These are phyloP conservation scores for Achlya hypogyna DNA, from an alignment of 352 stramenopile species.

Conservation along the genomic window DNA sequence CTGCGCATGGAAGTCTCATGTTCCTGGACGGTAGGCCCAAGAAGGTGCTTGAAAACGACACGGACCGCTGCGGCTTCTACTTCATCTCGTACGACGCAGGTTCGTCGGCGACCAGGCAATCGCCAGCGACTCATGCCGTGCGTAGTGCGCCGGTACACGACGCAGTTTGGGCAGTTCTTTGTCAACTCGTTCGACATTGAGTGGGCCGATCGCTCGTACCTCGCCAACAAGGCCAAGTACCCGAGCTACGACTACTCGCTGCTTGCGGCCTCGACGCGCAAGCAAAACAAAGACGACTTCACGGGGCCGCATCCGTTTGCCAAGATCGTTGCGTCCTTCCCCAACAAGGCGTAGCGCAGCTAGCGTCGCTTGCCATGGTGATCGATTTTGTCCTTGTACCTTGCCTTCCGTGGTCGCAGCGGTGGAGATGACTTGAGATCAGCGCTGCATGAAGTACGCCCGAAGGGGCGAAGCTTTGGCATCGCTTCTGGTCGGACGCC, in stretches of 20 bases:
- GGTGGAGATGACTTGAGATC: too few species aligned
- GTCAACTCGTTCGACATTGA: constrained; percentile 60
- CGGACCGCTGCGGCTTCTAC: constrained; percentile 58
- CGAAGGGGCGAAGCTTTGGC: too few species aligned
- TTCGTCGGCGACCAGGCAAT: neutral
- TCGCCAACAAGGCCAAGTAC: constrained; percentile 41
- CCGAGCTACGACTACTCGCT: constrained; percentile 50
- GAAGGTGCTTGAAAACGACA: constrained; percentile 42
- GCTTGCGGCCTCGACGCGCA: constrained; percentile 45
- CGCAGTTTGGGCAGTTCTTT: constrained; percentile 52
- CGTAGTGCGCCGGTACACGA: constrained; percentile 42
- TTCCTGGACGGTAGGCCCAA: neutral
- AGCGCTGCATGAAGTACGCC: too few species aligned
- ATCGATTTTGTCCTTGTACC: too few species aligned
- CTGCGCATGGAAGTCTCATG: constrained; percentile 7
- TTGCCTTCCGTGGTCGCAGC: too few species aligned
- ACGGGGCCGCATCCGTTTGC: constrained; percentile 60
- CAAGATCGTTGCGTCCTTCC: constrained; percentile 30
- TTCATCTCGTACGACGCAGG: constrained; percentile 54
- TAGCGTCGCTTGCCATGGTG: too few species aligned
- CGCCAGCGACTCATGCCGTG: neutral
- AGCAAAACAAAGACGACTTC: constrained; percentile 57
- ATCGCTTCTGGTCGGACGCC: too few species aligned
- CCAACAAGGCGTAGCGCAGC: neutral
- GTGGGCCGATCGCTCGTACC: constrained; percentile 54